Base-by-base conservation (phyloP, 768 basidiomycete species). In the Phaeotremella fagi region DNA sequence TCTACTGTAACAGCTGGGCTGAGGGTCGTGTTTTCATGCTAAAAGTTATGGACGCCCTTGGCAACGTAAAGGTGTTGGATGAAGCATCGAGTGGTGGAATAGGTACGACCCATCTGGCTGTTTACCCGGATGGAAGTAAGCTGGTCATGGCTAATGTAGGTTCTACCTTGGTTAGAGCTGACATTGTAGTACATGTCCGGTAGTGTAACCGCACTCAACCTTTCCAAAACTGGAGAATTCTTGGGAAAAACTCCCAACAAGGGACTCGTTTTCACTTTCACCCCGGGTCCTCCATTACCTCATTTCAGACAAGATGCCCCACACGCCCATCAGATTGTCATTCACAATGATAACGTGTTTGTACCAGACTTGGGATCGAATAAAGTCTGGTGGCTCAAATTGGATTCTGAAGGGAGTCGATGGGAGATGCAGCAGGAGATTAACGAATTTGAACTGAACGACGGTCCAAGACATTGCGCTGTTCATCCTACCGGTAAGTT, bases 401-500 rank as follows among this genome's bases (percentile, higher is more conserved):
- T 49, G 57, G 42, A 41, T 41, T 38, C 12, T 31, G 25, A 9
- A 31, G 43, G 22, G 33, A 45, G 20, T 16, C 42, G 55, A 31
- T 44, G 55, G 26, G 28, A 37, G 42, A 16, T 44, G 18, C 24
- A 52, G 9, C 50, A 38, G 4, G 44, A 44, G 12, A 29, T 66
- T 20, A 24, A 28, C 15, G 64, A 58, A 1, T 55, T 62, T 22
- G 28, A 62, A 45, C 41, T 36, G 44, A 60, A 60, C 2, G 64
- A 66, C 55, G 64, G 64, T 18, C 64, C 64, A 23, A 54, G 64
- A 43, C 64, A 66, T 58, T 22, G 45, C 25, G 64, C 58, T 11
- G 52, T 66, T 6, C 64, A 66, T 55, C 64, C 60, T 0, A 54
- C 25, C 35, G 64, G 64, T 66, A 25, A 38, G 59, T 56, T n/a